phyloP scores from a whole-genome alignment of 176 grass and related monocot genomes.

The Lolium rigidum region DNA sequence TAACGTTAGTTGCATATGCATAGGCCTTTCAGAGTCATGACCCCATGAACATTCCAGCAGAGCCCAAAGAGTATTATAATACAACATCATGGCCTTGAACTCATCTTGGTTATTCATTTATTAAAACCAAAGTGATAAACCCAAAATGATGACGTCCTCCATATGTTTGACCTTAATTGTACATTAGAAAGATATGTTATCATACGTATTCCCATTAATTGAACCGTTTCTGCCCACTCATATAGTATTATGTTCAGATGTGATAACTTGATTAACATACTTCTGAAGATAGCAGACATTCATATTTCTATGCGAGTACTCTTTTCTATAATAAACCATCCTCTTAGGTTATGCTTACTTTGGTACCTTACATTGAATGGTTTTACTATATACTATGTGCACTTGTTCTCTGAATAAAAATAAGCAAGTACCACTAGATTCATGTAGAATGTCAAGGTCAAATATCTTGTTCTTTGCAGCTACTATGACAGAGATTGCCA shows the following conservation, averaged over 20 bases:
- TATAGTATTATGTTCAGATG: background rate
- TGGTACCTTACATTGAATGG: background rate
- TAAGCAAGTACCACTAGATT: constrained; percentile 2
- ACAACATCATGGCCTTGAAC: constrained; percentile 33
- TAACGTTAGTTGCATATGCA: constrained; percentile 35
- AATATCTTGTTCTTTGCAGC: no score
- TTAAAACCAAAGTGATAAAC: constrained; percentile 29
- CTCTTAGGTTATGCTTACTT: constrained; percentile 15
- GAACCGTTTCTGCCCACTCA: constrained; percentile 9
- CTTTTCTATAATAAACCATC: constrained; percentile 4
- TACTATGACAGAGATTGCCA: background rate
- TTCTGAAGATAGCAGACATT: constrained; percentile 23
- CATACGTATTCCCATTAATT: constrained; percentile 18
- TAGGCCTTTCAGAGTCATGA: constrained; percentile 37
- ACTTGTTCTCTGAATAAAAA: constrained; percentile 12
- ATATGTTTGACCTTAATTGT: constrained; percentile 49
- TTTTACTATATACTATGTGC: constrained; percentile 10
- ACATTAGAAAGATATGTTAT: background rate
- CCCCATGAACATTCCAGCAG: constrained; percentile 43
- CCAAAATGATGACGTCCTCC: constrained; percentile 7
- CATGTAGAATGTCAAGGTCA: background rate
- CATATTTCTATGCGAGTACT: background rate
- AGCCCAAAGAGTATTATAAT: constrained; percentile 52
- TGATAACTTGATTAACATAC: constrained; percentile 7
- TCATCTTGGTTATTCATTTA: constrained; percentile 18